phyloP scores from a whole-genome alignment of 768 basidiomycete species.

The Boletus subcaerulescens region DNA sequence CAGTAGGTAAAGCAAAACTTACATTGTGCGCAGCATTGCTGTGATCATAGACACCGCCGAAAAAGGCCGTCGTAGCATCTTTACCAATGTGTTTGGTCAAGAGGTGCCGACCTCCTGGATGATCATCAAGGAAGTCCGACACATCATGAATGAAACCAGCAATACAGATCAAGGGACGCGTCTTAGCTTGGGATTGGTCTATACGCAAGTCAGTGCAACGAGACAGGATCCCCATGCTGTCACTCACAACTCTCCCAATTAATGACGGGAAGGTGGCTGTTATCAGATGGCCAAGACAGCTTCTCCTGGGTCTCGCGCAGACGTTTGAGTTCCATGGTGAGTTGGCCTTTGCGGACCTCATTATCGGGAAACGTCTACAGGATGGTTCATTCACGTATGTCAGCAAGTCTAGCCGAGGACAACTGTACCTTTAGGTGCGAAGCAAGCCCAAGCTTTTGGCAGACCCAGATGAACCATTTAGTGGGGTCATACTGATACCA shows the following conservation, averaged over 20 bases:
- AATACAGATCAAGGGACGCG: slow-evolving; percentile 79
- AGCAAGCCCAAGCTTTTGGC: slow-evolving; percentile 47
- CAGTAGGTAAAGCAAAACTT: slow-evolving; percentile 18
- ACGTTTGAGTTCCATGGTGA: slow-evolving; percentile 92
- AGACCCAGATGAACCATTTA: slow-evolving; percentile 77
- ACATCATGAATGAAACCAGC: slow-evolving; percentile 95
- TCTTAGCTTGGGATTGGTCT: slow-evolving; percentile 79
- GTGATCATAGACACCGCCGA: slow-evolving; percentile 88
- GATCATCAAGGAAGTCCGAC: slow-evolving; percentile 79
- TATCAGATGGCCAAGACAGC: slow-evolving; percentile 77
- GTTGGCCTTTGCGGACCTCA: slow-evolving; percentile 80
- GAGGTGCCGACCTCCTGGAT: slow-evolving; percentile 87
- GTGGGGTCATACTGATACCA: slow-evolving; percentile 92
- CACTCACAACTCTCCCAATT: slow-evolving; percentile 82
- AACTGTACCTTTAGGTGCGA: slow-evolving; percentile 50
- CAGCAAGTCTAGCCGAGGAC: background rate
- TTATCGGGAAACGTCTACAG: slow-evolving; percentile 58
- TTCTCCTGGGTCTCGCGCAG: slow-evolving; percentile 74
- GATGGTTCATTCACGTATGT: background rate
- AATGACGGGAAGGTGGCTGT: slow-evolving; percentile 73
- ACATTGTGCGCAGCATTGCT: slow-evolving; percentile 88
- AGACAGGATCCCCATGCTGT: background rate
- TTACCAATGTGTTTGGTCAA: slow-evolving; percentile 83
- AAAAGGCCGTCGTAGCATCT: slow-evolving; percentile 92
- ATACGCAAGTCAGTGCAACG: slow-evolving; percentile 1